Conservation (phyloP, 805 yeast species). For the Yarrowia alimentaria region DNA sequence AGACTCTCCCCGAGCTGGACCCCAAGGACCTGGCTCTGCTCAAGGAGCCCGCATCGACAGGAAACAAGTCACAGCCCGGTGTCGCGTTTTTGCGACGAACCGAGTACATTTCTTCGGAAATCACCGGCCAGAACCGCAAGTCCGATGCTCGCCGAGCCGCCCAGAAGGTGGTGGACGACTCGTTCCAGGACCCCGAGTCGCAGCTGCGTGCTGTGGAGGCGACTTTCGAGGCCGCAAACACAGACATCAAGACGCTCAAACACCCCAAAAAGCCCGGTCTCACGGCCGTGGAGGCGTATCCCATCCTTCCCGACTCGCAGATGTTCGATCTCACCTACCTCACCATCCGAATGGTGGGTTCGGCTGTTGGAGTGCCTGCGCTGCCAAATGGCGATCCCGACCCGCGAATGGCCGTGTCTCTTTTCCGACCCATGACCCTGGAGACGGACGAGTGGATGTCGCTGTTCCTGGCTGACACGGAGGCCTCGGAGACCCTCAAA, state of each 20-base stretch:
- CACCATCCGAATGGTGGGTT: constrained; percentile 44
- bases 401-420: constrained; percentile 44
- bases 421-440: constrained; percentile 71
- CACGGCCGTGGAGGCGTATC: constrained; percentile 75
- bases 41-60: constrained; percentile 62
- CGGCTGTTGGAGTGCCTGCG: constrained; percentile 43
- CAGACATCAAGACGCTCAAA: constrained; percentile 48
- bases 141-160: constrained; percentile 33
- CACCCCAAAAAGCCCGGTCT: constrained; percentile 79
- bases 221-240: constrained; percentile 64
- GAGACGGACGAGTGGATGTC: constrained; percentile 78
- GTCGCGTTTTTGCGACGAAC: constrained; percentile 91
- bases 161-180: constrained; percentile 34
- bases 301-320: constrained; percentile 85
- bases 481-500: constrained; percentile 45
- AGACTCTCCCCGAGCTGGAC: constrained; percentile 53
- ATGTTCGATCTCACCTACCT: constrained; percentile 71
- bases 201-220: constrained; percentile 71
- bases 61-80: constrained; percentile 37
- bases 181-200: constrained; percentile 54
- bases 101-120: constrained; percentile 65
- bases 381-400: constrained; percentile 31
- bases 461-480: constrained; percentile 50
- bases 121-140: constrained; percentile 33
- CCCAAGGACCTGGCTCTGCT: constrained; percentile 74